These are phyloP conservation scores for Shiraia sp. DNA, from an alignment of 2,329 filamentous ascomycete genomes.

Conservation along the genomic window DNA sequence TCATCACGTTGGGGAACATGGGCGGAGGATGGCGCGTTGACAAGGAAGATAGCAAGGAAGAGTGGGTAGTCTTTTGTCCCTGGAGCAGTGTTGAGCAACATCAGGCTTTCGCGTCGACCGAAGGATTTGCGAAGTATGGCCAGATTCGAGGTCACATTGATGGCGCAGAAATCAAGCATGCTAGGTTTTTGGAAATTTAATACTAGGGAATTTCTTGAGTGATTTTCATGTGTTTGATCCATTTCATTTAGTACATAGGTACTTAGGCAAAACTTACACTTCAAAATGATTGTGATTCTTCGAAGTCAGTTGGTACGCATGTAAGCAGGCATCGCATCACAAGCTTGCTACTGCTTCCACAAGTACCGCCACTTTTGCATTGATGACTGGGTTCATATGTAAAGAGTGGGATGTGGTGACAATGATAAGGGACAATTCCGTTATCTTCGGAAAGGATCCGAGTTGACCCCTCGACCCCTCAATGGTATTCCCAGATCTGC, in stretches of 20 bases:
- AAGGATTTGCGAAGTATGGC: conserved; percentile 35
- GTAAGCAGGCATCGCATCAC: too few species aligned
- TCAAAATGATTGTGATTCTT: too few species aligned
- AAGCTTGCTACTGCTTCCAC: too few species aligned
- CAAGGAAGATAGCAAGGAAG: conserved; percentile 38
- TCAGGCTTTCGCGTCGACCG: conserved; percentile 36
- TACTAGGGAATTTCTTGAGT: too few species aligned
- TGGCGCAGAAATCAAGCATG: conserved; percentile 31
- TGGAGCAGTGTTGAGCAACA: conserved; percentile 46
- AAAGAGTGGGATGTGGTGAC: conserved; percentile 6
- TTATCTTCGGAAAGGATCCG: conserved; percentile 18
- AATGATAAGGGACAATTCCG: conserved; percentile 13
- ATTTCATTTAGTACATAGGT: background rate
- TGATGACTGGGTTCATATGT: too few species aligned
- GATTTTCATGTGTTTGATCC: too few species aligned
- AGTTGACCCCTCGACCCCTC: conserved; percentile 16
- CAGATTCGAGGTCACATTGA: conserved; percentile 19
- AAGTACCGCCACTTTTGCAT: too few species aligned
- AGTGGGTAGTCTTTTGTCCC: conserved; percentile 49
- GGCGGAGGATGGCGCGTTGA: conserved; percentile 49
- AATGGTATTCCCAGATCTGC: too few species aligned
- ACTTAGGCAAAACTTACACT: background rate
- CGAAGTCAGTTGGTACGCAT: too few species aligned
- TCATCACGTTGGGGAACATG: conserved; percentile 31
- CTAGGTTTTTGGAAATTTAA: conserved; percentile 20